Evolutionary conservation across 108 stramenopile species (phyloP).

Genomic region (Fistulifera pelliculosa): DNA sequence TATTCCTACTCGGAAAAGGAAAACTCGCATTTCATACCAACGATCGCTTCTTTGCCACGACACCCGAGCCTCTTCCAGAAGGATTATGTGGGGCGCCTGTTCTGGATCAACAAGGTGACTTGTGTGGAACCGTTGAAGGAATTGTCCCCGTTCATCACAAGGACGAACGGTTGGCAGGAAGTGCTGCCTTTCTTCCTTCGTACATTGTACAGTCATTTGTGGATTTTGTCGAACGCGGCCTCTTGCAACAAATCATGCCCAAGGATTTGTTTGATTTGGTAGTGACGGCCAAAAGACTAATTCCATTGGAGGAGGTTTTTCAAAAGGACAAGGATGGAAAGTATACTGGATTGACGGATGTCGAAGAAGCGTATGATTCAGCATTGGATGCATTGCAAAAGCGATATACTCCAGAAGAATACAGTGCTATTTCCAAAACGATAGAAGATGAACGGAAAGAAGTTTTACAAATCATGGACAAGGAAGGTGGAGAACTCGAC

Average conservation of each 20-base stretch:
- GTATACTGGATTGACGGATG: slow-evolving; percentile 22
- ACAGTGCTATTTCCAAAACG: slow-evolving; percentile 62
- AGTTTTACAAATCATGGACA: slow-evolving; percentile 59
- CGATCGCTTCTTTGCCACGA: slow-evolving; percentile 69
- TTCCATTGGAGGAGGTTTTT: slow-evolving; percentile 27
- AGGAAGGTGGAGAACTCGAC: slow-evolving; percentile 69
- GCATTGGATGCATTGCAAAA: slow-evolving; percentile 44
- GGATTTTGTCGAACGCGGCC: slow-evolving; percentile 58
- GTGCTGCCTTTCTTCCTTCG: slow-evolving; percentile 68
- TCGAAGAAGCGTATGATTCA: slow-evolving; percentile 54
- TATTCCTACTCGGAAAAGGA: slow-evolving; percentile 53
- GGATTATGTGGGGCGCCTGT: slow-evolving; percentile 78
- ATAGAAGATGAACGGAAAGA: slow-evolving; percentile 59
- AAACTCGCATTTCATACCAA: slow-evolving; percentile 46
- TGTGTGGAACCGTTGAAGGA: slow-evolving; percentile 78
- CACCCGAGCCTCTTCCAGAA: slow-evolving; percentile 63
- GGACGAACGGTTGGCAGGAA: slow-evolving; percentile 55
- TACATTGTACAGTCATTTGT: slow-evolving; percentile 58
- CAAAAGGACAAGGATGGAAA: slow-evolving; percentile 28
- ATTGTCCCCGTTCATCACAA: slow-evolving; percentile 63
- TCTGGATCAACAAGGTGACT: slow-evolving; percentile 33
- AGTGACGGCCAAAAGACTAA: slow-evolving; percentile 45
- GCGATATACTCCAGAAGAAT: slow-evolving; percentile 56
- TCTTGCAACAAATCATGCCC: slow-evolving; percentile 67
- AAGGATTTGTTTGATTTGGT: slow-evolving; percentile 51